These are phyloP conservation scores for Dryas alaskensis DNA, from an alignment of 306 rosid species.

Conservation along the genomic window DNA sequence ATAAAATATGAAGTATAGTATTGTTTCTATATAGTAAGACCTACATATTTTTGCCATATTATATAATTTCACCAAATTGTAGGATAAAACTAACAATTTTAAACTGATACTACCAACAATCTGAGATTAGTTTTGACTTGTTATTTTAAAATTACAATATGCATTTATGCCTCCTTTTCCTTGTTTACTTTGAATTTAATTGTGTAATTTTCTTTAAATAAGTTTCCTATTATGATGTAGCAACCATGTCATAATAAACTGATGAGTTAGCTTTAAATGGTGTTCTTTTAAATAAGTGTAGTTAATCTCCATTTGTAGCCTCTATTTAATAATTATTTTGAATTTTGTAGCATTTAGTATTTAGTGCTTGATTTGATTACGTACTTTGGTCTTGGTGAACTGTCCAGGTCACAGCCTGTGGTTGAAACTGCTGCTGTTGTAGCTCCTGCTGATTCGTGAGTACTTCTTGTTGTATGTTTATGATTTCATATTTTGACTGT, in stretches of 20 bases:
- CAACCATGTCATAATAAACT: background rate
- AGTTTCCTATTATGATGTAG: background rate
- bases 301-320: background rate
- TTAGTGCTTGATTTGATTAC: background rate
- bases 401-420: constrained; percentile 42
- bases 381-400: constrained; percentile 18
- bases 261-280: background rate
- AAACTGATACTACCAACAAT: no score
- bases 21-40: background rate
- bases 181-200: no score
- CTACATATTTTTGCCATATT: background rate
- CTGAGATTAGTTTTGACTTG: no score
- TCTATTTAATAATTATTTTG: background rate
- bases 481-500: background rate
- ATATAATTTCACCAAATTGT: background rate
- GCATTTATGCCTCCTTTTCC: background rate
- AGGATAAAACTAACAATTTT: background rate
- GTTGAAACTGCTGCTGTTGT: constrained; percentile 38
- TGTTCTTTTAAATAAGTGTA: background rate
- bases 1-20: background rate
- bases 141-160: background rate
- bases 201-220: background rate
- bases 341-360: background rate
- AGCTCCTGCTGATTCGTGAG: constrained; percentile 49
- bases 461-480: background rate